Conservation (phyloP, 345 rosid genomes). For the Boechera retrofracta region DNA sequence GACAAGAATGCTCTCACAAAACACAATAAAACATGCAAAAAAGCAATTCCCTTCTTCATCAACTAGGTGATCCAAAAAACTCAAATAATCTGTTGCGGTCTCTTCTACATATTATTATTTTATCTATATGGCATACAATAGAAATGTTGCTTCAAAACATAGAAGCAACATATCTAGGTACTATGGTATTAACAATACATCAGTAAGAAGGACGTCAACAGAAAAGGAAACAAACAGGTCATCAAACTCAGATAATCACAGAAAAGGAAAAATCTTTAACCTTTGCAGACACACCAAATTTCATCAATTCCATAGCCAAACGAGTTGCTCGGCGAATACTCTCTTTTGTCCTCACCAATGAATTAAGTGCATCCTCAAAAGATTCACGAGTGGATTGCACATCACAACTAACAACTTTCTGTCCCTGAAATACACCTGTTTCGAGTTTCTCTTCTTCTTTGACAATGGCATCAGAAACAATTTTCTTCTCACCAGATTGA, state of each 20-base stretch:
- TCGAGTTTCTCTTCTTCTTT: constrained; percentile 61
- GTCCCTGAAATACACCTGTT: constrained; percentile 48
- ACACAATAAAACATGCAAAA: constrained; percentile 6
- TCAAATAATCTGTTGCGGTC: constrained; percentile 2
- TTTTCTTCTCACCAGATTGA: constrained; percentile 49
- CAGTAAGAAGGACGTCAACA: not conserved
- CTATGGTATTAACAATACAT: constrained; percentile 3
- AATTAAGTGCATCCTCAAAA: constrained; percentile 71
- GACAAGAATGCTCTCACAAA: constrained; percentile 15
- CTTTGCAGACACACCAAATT: constrained; percentile 73
- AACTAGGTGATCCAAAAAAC: constrained; percentile 18
- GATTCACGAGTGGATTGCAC: constrained; percentile 61
- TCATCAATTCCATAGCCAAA: constrained; percentile 85
- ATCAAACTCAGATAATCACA: not conserved
- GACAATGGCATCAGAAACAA: constrained; percentile 44
- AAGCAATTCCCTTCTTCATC: constrained; percentile 15
- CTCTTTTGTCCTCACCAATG: constrained; percentile 90
- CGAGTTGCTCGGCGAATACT: constrained; percentile 96
- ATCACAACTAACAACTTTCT: constrained; percentile 56
- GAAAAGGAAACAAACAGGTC: no score
- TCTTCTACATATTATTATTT: not conserved
- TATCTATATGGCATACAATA: not conserved
- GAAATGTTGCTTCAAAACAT: not conserved
- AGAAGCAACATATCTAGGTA: constrained; percentile 1
- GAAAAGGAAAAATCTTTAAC: constrained; percentile 43